Evolutionary conservation across 2,329 filamentous ascomycete species (phyloP).

Genomic region (Tolypocladium paradoxum): DNA sequence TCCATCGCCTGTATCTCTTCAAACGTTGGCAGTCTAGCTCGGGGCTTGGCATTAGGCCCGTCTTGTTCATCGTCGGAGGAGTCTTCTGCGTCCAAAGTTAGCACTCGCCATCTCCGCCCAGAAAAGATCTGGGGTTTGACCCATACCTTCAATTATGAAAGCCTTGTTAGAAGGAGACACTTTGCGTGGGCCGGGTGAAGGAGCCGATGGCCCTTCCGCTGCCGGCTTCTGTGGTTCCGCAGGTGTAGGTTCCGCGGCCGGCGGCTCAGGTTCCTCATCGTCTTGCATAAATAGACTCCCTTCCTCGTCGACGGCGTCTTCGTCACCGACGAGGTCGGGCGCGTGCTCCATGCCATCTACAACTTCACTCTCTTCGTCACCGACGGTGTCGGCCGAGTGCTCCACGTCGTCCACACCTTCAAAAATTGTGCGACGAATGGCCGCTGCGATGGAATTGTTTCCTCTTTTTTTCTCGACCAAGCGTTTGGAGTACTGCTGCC

Average conservation of each 20-base stretch:
- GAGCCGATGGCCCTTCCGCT: not conserved
- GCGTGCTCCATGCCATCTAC: not conserved
- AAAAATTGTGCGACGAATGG: conserved; percentile 46
- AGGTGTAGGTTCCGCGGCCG: not conserved
- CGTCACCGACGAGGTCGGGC: conserved; percentile 1
- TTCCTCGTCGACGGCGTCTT: conserved; percentile 9
- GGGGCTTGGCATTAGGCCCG: not conserved
- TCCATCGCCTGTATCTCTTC: not conserved
- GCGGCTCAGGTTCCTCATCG: not conserved
- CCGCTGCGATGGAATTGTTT: conserved; percentile 35
- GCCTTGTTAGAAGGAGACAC: not conserved
- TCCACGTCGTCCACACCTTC: conserved; percentile 13
- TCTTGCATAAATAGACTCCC: conserved; percentile 19
- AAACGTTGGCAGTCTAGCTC: not conserved
- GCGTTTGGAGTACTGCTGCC: conserved; percentile 42
- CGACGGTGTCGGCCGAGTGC: not conserved
- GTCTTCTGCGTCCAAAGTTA: not conserved
- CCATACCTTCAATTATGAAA: not conserved
- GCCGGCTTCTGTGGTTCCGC: not conserved
- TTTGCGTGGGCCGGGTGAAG: not conserved
- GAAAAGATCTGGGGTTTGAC: not conserved
- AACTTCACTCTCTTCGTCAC: conserved; percentile 13
- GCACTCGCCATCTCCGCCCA: no score
- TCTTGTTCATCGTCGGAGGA: not conserved
- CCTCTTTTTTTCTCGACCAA: conserved; percentile 53